Conservation (phyloP, 2,329 filamentous ascomycete species). For the Acrodontium crateriforme region DNA sequence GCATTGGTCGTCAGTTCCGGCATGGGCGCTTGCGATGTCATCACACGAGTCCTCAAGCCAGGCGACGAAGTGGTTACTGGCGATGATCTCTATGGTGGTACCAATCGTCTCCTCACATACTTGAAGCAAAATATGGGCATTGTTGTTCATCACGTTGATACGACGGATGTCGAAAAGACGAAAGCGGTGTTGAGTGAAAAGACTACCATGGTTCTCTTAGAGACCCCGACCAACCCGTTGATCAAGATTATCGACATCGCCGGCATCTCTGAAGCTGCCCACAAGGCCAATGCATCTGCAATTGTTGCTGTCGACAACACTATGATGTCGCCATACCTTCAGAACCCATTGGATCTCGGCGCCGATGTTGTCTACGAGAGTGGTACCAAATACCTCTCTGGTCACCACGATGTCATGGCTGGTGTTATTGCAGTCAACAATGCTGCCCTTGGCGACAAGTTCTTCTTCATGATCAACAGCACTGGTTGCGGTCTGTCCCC, state of each 20-base stretch:
- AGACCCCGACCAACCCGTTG: slow-evolving; percentile 92
- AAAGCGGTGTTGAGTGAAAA: slow-evolving; percentile 55
- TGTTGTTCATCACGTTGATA: slow-evolving; percentile 90
- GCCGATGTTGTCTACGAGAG: slow-evolving; percentile 96
- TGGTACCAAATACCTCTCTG: slow-evolving; percentile 93
- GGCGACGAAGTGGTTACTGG: slow-evolving; percentile 96
- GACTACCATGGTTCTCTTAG: slow-evolving; percentile 89
- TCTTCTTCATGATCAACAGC: slow-evolving; percentile 95
- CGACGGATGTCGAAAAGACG: slow-evolving; percentile 63
- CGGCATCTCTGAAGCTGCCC: slow-evolving; percentile 60
- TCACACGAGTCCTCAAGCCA: slow-evolving; percentile 75
- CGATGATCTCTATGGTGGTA: slow-evolving; percentile 92
- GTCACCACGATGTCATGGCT: slow-evolving; percentile 98
- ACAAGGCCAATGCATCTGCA: slow-evolving; percentile 62
- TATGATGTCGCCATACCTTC: slow-evolving; percentile 91
- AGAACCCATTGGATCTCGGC: slow-evolving; percentile 85
- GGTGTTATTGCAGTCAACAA: slow-evolving; percentile 91
- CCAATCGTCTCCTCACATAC: slow-evolving; percentile 85
- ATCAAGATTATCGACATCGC: slow-evolving; percentile 96
- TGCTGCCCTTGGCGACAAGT: slow-evolving; percentile 62
- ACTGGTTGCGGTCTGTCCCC: slow-evolving; percentile 89
- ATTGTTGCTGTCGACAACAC: slow-evolving; percentile 95
- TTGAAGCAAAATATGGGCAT: slow-evolving; percentile 82
- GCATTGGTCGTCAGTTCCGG: slow-evolving; percentile 89
- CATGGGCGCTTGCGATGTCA: slow-evolving; percentile 95